Conservation (phyloP, 2,329 filamentous ascomycete genomes). For the Magnaporthiopsis incrustans region DNA sequence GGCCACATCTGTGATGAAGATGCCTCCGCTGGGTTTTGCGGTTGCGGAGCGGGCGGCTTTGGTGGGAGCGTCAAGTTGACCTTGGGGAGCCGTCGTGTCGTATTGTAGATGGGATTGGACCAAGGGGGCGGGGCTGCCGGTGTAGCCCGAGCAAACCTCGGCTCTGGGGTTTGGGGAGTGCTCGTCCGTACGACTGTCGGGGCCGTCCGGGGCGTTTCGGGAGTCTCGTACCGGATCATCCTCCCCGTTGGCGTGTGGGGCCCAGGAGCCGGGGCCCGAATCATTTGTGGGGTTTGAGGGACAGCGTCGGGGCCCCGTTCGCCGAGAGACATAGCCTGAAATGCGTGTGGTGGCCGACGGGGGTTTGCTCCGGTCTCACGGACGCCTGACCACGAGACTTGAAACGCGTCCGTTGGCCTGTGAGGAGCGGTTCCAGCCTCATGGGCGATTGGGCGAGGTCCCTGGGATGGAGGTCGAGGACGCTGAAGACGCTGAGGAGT, state of each 20-base stretch:
- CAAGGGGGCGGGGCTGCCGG: neutral
- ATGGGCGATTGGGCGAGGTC: too few species aligned
- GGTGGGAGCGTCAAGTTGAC: neutral
- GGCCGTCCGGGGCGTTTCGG: neutral
- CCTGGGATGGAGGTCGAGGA: neutral
- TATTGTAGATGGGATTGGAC: neutral
- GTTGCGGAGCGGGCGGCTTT: neutral
- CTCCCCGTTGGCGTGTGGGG: neutral
- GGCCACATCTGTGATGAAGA: neutral
- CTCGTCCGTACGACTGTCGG: neutral
- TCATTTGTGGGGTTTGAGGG: neutral
- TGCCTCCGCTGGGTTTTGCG: neutral
- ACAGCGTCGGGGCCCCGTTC: too few species aligned
- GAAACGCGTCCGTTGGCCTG: neutral
- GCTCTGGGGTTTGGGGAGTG: neutral
- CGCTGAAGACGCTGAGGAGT: neutral
- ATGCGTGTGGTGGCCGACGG: too few species aligned
- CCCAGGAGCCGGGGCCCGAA: neutral
- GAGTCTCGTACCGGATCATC: neutral
- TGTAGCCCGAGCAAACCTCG: neutral
- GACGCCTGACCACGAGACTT: too few species aligned
- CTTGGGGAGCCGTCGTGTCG: neutral
- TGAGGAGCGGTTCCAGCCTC: too few species aligned
- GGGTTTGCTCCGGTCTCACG: too few species aligned
- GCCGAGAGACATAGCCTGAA: neutral